Percentiles rank a stretch among this genome's conserved stretches.
Conservation (phyloP, 495 filamentous ascomycete genomes). For the Endocarpon pusillum region DNA sequence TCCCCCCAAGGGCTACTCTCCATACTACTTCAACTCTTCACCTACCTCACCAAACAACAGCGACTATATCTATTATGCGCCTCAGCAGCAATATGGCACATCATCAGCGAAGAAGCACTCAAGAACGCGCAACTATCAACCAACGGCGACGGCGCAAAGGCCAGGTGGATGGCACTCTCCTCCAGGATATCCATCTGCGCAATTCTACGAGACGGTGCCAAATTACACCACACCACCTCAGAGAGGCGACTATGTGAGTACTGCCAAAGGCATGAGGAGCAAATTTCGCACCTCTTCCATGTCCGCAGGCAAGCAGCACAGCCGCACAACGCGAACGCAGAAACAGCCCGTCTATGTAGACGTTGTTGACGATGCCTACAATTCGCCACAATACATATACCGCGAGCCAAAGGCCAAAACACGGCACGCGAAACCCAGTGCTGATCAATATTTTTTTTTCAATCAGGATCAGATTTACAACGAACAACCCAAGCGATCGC, state of each 20-base stretch:
- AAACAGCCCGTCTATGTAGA: conserved; percentile 35
- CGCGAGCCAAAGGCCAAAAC: conserved; percentile 11
- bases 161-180: conserved; percentile 24
- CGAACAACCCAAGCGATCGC: conserved; percentile 27
- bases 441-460: conserved; percentile 37
- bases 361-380: conserved; percentile 37
- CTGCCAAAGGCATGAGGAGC: conserved; percentile 26
- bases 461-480: conserved; percentile 29
- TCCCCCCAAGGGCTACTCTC: conserved; percentile 2
- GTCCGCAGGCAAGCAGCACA: conserved; percentile 20
- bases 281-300: conserved; percentile 13
- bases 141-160: conserved; percentile 7
- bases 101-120: conserved; percentile 8
- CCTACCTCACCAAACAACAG: neutral
- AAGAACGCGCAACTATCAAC: conserved; percentile 8
- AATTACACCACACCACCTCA: conserved; percentile 31
- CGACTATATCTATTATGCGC: conserved; percentile 1
- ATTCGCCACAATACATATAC: conserved; percentile 22
- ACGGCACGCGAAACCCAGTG: conserved; percentile 31
- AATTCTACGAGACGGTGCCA: conserved; percentile 28
- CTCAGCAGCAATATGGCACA: conserved; percentile 4
- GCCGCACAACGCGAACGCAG: conserved; percentile 24
- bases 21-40: neutral
- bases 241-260: conserved; percentile 44
- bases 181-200: conserved; percentile 16